Conservation (phyloP, 371 early-diverging fungal species). For the Saksenaea vasiformis region DNA sequence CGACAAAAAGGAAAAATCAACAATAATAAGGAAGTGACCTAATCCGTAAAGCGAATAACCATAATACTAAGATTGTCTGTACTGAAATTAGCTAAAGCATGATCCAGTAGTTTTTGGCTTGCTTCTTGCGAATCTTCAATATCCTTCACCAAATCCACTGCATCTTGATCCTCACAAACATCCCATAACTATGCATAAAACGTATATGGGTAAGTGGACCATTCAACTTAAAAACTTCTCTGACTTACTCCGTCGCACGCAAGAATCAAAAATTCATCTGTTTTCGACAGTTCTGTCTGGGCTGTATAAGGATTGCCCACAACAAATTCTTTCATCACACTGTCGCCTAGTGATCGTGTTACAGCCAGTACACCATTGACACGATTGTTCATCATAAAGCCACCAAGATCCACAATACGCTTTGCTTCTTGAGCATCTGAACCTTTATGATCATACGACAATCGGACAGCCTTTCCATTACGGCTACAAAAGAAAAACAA, state of each 20-base stretch:
- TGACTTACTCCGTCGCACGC: slow-evolving; percentile 97
- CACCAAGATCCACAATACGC: slow-evolving; percentile 90
- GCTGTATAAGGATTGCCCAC: slow-evolving; percentile 95
- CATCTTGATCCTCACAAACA: slow-evolving; percentile 95
- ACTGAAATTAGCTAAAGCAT: slow-evolving; percentile 89
- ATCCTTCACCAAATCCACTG: slow-evolving; percentile 85
- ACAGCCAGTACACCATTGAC: slow-evolving; percentile 99
- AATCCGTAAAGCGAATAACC: slow-evolving; percentile 51
- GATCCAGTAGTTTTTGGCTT: slow-evolving; percentile 78
- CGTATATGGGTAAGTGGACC: neutral
- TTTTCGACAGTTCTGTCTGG: slow-evolving; percentile 72
- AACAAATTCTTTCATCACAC: slow-evolving; percentile 94
- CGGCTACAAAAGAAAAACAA: slow-evolving; percentile 53
- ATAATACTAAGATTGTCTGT: slow-evolving; percentile 94
- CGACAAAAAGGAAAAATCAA: neutral
- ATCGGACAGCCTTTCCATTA: slow-evolving; percentile 80
- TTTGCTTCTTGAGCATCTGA: slow-evolving; percentile 86
- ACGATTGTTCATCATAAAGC: slow-evolving; percentile 95
- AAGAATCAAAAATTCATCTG: slow-evolving; percentile 85
- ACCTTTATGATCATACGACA: slow-evolving; percentile 98
- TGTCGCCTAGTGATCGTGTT: slow-evolving; percentile 95
- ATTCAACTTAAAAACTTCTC: neutral
- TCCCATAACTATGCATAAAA: slow-evolving; percentile 90
- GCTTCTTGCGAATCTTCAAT: slow-evolving; percentile 80
- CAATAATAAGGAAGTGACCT: neutral